A percentile compares a stretch with the other conserved stretches of the same genome.
Evolutionary conservation across 805 yeast genomes (phyloP).

Genomic region (Monosporozyma siamensis): DNA sequence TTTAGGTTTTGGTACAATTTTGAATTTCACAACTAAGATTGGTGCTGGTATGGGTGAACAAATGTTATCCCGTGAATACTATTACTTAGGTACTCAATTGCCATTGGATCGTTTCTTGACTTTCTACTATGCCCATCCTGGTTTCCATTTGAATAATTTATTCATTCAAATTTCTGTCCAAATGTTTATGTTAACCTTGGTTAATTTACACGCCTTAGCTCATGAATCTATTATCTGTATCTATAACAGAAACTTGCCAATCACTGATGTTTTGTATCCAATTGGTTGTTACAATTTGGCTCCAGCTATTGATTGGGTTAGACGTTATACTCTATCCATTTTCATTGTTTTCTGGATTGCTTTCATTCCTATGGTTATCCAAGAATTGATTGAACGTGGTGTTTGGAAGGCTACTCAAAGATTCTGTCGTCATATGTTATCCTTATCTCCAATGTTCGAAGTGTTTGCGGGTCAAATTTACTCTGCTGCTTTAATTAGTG

Average conservation of each 20-base stretch:
- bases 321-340: slow-evolving; percentile 72
- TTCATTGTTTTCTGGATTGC: slow-evolving; percentile 77
- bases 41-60: slow-evolving; percentile 95
- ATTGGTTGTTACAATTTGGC: slow-evolving; percentile 63
- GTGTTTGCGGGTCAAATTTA: slow-evolving; percentile 76
- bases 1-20: slow-evolving; percentile 76
- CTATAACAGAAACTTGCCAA: slow-evolving; percentile 55
- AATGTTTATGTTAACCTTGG: slow-evolving; percentile 58
- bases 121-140: slow-evolving; percentile 79
- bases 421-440: slow-evolving; percentile 56
- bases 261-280: slow-evolving; percentile 58
- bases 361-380: slow-evolving; percentile 67
- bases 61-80: slow-evolving; percentile 75
- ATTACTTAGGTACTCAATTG: slow-evolving; percentile 69
- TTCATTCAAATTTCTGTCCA: slow-evolving; percentile 71
- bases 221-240: slow-evolving; percentile 62
- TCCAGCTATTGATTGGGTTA: slow-evolving; percentile 73
- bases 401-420: slow-evolving; percentile 65
- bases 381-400: slow-evolving; percentile 77
- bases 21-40: slow-evolving; percentile 78
- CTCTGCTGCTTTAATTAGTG: slow-evolving; percentile 60
- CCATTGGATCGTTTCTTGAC: slow-evolving; percentile 76
- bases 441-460: slow-evolving; percentile 74
- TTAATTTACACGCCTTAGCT: slow-evolving; percentile 63
- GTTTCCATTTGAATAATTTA: slow-evolving; percentile 74